Percentiles rank a stretch among this genome's conserved stretches.
Conservation (phyloP, 805 yeast genomes). For the Torulaspora franciscae region DNA sequence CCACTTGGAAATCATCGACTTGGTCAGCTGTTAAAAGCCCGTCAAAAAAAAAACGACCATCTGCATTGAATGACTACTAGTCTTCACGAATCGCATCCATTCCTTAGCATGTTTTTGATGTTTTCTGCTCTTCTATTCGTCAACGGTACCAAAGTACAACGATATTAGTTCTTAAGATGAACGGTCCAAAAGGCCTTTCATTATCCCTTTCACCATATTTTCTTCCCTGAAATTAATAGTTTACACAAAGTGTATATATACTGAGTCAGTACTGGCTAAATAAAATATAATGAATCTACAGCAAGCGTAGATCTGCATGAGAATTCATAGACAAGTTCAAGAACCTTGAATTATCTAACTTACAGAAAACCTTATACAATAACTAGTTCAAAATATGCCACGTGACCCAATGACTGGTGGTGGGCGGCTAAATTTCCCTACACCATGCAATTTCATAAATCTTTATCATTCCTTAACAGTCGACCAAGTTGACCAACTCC, state of each 20-base stretch:
- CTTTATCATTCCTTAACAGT: conserved; percentile 48
- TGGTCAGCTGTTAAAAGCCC: conserved; percentile 46
- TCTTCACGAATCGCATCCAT: conserved; percentile 15
- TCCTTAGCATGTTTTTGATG: conserved; percentile 16
- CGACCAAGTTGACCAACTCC: conserved; percentile 51
- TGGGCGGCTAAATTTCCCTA: neutral
- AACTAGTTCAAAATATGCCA: neutral
- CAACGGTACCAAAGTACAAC: neutral
- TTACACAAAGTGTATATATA: too few species aligned
- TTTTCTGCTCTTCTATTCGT: conserved; percentile 2
- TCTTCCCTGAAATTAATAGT: neutral
- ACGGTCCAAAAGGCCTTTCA: too few species aligned
- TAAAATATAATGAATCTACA: neutral
- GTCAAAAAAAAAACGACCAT: neutral
- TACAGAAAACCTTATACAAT: neutral
- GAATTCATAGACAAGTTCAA: neutral
- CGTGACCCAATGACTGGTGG: neutral
- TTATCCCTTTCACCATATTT: neutral
- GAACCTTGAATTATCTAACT: neutral
- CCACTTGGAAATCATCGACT: conserved; percentile 53
- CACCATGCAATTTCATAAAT: conserved; percentile 4
- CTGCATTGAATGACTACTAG: conserved; percentile 7
- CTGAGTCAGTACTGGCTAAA: neutral
- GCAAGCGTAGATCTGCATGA: too few species aligned
- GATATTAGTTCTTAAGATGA: conserved; percentile 6